Evolutionary conservation across 1,284 basidiomycete genomes (phyloP).

Genomic region (Cryptococcus sp.): DNA sequence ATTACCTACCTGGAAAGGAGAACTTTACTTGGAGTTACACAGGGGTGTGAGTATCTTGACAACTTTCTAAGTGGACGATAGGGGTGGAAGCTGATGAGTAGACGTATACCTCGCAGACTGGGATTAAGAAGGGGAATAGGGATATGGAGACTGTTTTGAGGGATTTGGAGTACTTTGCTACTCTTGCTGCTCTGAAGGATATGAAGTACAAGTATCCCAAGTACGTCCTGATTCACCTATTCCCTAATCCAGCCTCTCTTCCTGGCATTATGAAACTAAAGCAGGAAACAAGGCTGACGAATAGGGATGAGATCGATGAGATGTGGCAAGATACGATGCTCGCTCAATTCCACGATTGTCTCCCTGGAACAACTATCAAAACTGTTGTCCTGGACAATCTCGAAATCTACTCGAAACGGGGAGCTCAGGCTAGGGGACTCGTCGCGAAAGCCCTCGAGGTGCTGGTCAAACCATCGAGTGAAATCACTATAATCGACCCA

Average conservation of each 20-base stretch:
- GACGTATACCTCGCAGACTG: constrained; percentile 80
- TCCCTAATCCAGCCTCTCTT: neutral
- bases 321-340: constrained; percentile 84
- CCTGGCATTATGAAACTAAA: neutral
- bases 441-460: constrained; percentile 6
- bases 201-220: constrained; percentile 56
- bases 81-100: constrained; percentile 3
- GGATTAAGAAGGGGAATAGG: constrained; percentile 89
- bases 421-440: constrained; percentile 1
- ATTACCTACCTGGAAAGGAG: constrained; percentile 82
- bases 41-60: constrained; percentile 32
- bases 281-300: neutral
- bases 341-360: constrained; percentile 84
- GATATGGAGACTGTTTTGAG: constrained; percentile 82
- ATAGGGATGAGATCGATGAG: constrained; percentile 61
- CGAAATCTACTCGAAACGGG: constrained; percentile 38
- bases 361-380: constrained; percentile 76
- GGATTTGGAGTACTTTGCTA: constrained; percentile 73
- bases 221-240: constrained; percentile 6
- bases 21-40: constrained; percentile 79
- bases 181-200: constrained; percentile 66
- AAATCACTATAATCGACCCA: constrained; percentile 17
- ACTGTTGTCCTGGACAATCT: constrained; percentile 38
- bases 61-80: neutral
- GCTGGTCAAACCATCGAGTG: neutral